Evolutionary conservation across 1,139 yeast species (phyloP).

Genomic region (Sugiyamaella paludigena): DNA sequence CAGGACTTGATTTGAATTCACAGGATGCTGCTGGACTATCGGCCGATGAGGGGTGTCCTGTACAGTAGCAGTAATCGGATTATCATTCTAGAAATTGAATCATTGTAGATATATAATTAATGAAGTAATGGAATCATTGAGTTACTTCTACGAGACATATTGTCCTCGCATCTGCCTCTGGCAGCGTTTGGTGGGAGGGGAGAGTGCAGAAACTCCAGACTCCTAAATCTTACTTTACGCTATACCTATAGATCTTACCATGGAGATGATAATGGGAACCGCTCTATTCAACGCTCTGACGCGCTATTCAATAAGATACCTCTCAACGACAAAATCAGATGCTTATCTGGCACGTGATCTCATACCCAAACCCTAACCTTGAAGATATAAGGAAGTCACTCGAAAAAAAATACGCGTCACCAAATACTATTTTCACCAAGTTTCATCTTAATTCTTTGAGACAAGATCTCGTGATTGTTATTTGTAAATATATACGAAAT

Average conservation of each 20-base stretch:
- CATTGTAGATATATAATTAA: neutral
- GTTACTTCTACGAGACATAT: too few species aligned
- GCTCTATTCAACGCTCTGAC: too few species aligned
- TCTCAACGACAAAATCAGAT: too few species aligned
- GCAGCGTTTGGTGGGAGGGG: too few species aligned
- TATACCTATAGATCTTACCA: too few species aligned
- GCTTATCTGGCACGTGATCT: too few species aligned
- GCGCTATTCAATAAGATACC: too few species aligned
- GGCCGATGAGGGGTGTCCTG: conserved; percentile 14
- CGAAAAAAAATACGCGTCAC: neutral
- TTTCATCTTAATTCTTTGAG: neutral
- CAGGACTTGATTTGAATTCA: conserved; percentile 46
- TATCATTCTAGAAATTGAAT: neutral
- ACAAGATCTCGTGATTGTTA: neutral
- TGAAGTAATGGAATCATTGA: neutral
- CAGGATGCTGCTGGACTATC: conserved; percentile 6
- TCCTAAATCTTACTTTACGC: too few species aligned
- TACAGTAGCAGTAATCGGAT: conserved; percentile 5
- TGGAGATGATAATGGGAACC: too few species aligned
- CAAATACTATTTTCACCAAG: neutral
- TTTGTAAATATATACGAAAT: conserved; percentile 12
- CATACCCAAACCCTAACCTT: neutral
- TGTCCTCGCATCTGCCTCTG: too few species aligned
- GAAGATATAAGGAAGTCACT: neutral
- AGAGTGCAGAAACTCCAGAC: too few species aligned